A percentile compares a stretch with the other conserved stretches of the same genome.
These are phyloP conservation scores for Lactarius akahatsu DNA, from an alignment of 768 basidiomycete species.

Conservation along the genomic window DNA sequence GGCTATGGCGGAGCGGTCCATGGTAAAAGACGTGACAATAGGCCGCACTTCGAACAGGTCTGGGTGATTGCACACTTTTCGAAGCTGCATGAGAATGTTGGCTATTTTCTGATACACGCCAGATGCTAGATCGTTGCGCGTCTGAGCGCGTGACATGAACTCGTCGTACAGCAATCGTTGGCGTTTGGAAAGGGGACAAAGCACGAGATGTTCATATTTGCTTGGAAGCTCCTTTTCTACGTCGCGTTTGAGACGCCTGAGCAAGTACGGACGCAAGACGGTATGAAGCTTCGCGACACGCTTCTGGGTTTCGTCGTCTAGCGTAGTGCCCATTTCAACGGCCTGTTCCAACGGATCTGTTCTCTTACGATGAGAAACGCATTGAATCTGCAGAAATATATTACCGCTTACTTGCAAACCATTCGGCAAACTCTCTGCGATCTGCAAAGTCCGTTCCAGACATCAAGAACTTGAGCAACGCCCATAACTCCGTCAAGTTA, in stretches of 20 bases:
- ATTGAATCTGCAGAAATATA: background rate
- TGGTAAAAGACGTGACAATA: slow-evolving; percentile 72
- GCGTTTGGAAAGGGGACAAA: slow-evolving; percentile 86
- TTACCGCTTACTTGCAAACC: slow-evolving; percentile 86
- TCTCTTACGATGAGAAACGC: slow-evolving; percentile 18
- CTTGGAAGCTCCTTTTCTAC: slow-evolving; percentile 95
- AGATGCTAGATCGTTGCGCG: slow-evolving; percentile 75
- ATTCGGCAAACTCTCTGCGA: slow-evolving; percentile 89
- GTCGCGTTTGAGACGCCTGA: slow-evolving; percentile 95
- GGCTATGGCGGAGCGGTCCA: slow-evolving; percentile 70
- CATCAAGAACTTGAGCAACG: slow-evolving; percentile 91
- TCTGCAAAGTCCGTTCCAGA: slow-evolving; percentile 87
- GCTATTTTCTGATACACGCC: slow-evolving; percentile 87
- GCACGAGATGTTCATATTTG: slow-evolving; percentile 87
- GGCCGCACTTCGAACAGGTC: slow-evolving; percentile 90
- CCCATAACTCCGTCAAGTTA: slow-evolving; percentile 95
- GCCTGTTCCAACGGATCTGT: slow-evolving; percentile 92
- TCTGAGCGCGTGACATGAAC: slow-evolving; percentile 88
- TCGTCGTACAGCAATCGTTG: slow-evolving; percentile 97
- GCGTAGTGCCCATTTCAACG: slow-evolving; percentile 74
- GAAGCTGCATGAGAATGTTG: slow-evolving; percentile 96
- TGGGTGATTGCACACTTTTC: slow-evolving; percentile 95
- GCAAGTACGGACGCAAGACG: slow-evolving; percentile 92
- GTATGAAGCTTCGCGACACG: slow-evolving; percentile 87
- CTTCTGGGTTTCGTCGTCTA: slow-evolving; percentile 82